Base-by-base conservation (phyloP, 2,329 filamentous ascomycete genomes). In the Pleomassaria siparia region DNA sequence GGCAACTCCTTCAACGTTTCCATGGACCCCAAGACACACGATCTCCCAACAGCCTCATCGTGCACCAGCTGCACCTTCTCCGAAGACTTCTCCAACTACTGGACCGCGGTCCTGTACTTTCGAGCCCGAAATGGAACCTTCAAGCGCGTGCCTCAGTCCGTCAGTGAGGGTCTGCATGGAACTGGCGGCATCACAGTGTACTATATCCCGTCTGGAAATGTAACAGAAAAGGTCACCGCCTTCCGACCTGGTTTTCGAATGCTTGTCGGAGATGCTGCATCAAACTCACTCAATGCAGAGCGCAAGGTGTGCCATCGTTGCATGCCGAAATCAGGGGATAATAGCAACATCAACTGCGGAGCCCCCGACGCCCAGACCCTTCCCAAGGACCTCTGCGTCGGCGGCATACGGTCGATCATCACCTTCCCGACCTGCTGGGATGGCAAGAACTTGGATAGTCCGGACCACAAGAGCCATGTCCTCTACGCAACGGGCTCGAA, bases 341-440 rank as follows among this genome's bases (percentile, higher is more conserved):
- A 51, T 13, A 58, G 46, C 13, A 54, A 55, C 20, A 50, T 63
- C 43, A 62, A 62, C 30, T 62, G 60, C 48, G 60, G 44, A 40
- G 18, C 50, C 29, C 58, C 59, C 10, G 60, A 65, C 35, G 11
- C 44, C 9, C 52, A 60, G 36, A 45, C 43, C 29, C 43, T 63
- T 16, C 62, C 60, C 0, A 58, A 32, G 25, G 37, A 25, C 1
- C 72, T 51, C 20, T 91, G 88, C 64, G 47, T 15, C 0, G 33
- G 71, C 83, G 74, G 80, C 9, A 72, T 88, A 35, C 81, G 85
- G 26, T 76, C 80, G 48, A 82, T 88, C 51, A 73, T 88, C 30
- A 85, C 86, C 72, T 87, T 89, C 71, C 86, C 86, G 2, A 87
- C 84, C 3, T 89, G 86, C 75, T 88, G 87, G 78, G 80, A 88